Percentiles rank a stretch among this genome's conserved stretches.
phyloP scores from a whole-genome alignment of 116 monocot genomes.

The Phalaenopsis hybrid region DNA sequence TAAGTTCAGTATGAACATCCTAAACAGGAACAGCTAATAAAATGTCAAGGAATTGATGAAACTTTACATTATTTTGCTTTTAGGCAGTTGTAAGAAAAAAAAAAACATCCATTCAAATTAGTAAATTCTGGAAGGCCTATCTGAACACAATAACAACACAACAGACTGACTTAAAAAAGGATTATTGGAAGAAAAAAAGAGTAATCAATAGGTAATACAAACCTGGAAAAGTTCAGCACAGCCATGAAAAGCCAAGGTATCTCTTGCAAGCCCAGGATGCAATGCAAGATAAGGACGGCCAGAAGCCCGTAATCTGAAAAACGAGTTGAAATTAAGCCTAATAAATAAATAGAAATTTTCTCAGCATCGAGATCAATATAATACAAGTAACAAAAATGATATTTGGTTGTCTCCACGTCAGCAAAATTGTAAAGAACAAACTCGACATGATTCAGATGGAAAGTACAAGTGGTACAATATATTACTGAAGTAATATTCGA shows the following conservation, averaged over 20 bases:
- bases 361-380: background rate
- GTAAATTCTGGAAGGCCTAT: background rate
- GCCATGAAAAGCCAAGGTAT: constrained; percentile 72
- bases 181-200: background rate
- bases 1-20: constrained; percentile 94
- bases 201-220: background rate
- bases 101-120: background rate
- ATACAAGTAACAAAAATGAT: background rate
- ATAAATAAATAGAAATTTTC: background rate
- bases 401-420: background rate
- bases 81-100: background rate
- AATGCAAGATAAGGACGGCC: constrained; percentile 71
- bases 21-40: constrained; percentile 13
- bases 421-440: background rate
- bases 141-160: background rate
- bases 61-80: background rate
- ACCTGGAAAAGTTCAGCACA: constrained; percentile 93
- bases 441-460: background rate
- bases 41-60: background rate
- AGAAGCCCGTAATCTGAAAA: constrained; percentile 54
- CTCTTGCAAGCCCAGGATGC: constrained; percentile 74
- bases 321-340: background rate
- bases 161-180: background rate
- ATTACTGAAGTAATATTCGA: background rate
- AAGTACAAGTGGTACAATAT: background rate